Base-by-base conservation (phyloP, 306 rosid species). In the Glycine tomentella region DNA sequence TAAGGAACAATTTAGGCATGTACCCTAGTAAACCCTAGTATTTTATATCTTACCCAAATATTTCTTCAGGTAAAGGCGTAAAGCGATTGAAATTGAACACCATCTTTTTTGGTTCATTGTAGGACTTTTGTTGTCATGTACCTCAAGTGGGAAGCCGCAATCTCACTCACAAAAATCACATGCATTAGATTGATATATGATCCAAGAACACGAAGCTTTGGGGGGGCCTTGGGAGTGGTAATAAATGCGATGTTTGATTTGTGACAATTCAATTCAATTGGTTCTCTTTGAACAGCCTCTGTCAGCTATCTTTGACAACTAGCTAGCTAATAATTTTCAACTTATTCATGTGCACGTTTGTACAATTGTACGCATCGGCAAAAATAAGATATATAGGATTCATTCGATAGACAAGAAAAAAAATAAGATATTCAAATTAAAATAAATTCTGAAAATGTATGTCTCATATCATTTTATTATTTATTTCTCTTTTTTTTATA, bases 201-300 rank as follows among this genome's bases (percentile, higher is more conserved):
- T 61, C 9, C 2, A 61, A 58, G 62, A 56, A 16, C 5, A 16
- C 0, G 62, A 16, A 20, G 25, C 31, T 55, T 55, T 25, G 31
- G 16, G 15, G 25, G 20, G 20, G 20, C 20, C 20, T 0, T 0
- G 20, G 1, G 40, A 40, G 42, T 13, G 6, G 9, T 31, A n/a
- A 31, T 77, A 64, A 76, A 76, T 76, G 38, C 7, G 16, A 61
- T 62, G 48, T 3, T 53, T 15, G 53, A 52, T 52, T 7, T 8
- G 1, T 61, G 4, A 61, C 16, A 61, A 31, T 5, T 25, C 49
- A 61, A 61, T 61, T 20, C 46, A 79, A 79, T 56, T 40, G 40
- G 50, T 44, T 56, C 34, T 49, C 25, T 57, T 79, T 4, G 33
- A 79, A 57, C 62, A 13, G 69, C 4, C 9, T 31, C 44, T 61